Percentiles rank a stretch among this genome's conserved stretches.
These are phyloP conservation scores for Cladosporium colombiae DNA, from an alignment of 2,329 filamentous ascomycete genomes.

Conservation along the genomic window DNA sequence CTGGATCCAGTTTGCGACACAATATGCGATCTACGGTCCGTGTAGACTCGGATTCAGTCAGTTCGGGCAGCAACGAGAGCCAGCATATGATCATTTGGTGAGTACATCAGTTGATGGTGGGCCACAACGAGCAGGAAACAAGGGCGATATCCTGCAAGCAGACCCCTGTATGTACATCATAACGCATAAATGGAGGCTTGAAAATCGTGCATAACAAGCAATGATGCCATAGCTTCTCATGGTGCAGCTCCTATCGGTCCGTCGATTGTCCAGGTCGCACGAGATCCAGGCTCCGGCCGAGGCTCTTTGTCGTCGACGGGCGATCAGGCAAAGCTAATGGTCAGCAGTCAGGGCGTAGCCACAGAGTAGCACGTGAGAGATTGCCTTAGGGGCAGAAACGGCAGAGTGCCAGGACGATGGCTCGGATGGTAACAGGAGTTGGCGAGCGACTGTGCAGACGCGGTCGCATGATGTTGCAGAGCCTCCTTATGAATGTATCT, in stretches of 20 bases:
- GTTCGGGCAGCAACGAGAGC: background rate
- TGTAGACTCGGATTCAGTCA: background rate
- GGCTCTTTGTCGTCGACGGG: background rate
- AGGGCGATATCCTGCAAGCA: background rate
- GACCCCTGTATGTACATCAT: background rate
- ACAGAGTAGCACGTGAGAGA: background rate
- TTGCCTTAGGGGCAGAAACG: background rate
- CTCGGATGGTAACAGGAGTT: background rate
- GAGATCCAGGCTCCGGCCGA: slow-evolving; percentile 1
- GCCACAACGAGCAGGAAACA: background rate
- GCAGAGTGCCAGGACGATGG: background rate
- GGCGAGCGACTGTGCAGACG: background rate
- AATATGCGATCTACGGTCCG: background rate
- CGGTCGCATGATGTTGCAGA: background rate
- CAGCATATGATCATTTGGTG: background rate
- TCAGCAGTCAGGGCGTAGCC: background rate
- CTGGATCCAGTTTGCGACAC: background rate
- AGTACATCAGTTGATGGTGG: background rate
- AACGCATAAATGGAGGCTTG: background rate
- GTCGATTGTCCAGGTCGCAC: background rate
- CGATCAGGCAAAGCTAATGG: background rate
- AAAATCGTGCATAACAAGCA: background rate
- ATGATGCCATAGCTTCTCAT: background rate
- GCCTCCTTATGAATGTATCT: background rate
- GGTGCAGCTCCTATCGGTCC: background rate